Base-by-base conservation (phyloP, 345 rosid genomes). In the Brassica juncea region DNA sequence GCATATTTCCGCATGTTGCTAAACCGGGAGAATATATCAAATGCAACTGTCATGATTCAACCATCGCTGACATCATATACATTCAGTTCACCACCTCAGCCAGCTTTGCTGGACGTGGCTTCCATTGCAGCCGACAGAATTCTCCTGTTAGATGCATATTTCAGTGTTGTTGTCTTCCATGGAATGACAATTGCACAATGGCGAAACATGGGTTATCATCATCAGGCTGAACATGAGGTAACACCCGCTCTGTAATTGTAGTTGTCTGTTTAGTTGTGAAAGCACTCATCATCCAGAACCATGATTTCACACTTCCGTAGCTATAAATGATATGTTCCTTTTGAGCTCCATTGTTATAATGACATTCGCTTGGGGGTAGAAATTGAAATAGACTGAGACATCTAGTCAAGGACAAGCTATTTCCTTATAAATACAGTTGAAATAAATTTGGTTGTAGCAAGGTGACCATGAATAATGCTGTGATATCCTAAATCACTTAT, bases 171-270 rank as follows among this genome's bases (percentile, higher is more conserved):
- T 54, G 80, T 96, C 76, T 96, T 96, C 85, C 97, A 96, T 88
- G 98, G 99, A 71, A 92, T 96, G 99, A 96, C 99, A 39, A 88
- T 96, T 85, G 97, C 99, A 49, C 99, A 96, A 55, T 96, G 99
- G 98, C 93, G 98, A 70, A 93, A 87, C 87, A 81, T 88, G 94
- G 99, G 97, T 57, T 96, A 91, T 86, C 99, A 96, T 83, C 87
- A 90, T 84, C 94, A 96, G 81, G 88, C 95, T 60, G 99, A 93
- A 63, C 93, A 96, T 69, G 88, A 87, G 92, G 99, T 95, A 52
- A 52, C 21, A 52, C 19, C 7, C 19, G 19, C 57, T 95, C 54
- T 30, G 9, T 14, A 39, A 47, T 59, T n/a, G 63, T 66, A n/a
- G n/a, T 35, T 80, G 12, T 21, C 6, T 72, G 27, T 71, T 70